Base-by-base conservation (phyloP, 2,329 filamentous ascomycete genomes). In the Aspergillus quadrilineatus region DNA sequence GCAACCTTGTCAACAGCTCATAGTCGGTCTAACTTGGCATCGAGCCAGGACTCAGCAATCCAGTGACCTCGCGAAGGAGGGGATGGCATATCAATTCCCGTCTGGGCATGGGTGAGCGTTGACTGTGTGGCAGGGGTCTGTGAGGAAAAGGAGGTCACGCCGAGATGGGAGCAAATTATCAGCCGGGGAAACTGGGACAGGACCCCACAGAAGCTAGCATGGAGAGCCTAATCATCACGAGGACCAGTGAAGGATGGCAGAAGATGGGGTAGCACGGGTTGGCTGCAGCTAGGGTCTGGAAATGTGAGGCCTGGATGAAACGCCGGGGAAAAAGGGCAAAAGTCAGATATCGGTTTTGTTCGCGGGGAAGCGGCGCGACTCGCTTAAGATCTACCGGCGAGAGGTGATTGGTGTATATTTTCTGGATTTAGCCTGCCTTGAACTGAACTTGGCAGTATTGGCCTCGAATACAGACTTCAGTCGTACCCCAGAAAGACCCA, bases 321-420 rank as follows among this genome's bases (percentile, higher is more conserved):
- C 12, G 45, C 17, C 32, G 41, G 47, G 46, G 55, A 46, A 43
- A 48, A 32, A 22, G 22, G 6, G 22, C n/a, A 15, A 37, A 29
- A 53, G 45, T 15, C 17, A 39, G 32, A 54, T 26, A 41, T 29
- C 22, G 26, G 39, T n/a, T 14, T 9, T 34, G 17, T 48, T 50
- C 50, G 52, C 52, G 46, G 56, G 56, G 56, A 55, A 51, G 44
- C 45, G 29, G 56, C 14, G 12, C 0, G 86, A 90, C 29, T 47
- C 17, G 12, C 0, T 86, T 89, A 44, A 90, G 36, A 90, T 66
- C 0, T 90, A 73, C 53, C 90, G 66, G 60, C 89, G 86, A 0
- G 90, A 76, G 1, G 85, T 57, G 53, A 90, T 90, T 56, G 54
- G 48, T 37, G 42, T 52, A 56, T 43, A 56, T 56, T 47, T 45